Conservation (phyloP, 768 basidiomycete species). For the Tylopilus plumbeoviolaceoides region DNA sequence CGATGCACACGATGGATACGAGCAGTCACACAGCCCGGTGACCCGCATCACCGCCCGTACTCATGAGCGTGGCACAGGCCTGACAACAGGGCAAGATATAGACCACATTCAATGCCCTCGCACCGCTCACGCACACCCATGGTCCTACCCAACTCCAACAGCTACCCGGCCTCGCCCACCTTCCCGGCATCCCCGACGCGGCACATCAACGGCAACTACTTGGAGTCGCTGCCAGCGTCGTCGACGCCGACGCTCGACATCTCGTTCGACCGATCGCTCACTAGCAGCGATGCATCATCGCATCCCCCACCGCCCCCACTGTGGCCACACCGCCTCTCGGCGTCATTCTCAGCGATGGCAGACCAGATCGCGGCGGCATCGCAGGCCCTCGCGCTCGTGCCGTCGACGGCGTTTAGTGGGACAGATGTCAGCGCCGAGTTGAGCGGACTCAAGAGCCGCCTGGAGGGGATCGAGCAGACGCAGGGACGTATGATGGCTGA, state of each 20-base stretch:
- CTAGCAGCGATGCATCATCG: neutral
- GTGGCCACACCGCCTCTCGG: constrained; percentile 34
- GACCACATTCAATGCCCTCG: neutral
- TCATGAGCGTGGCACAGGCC: neutral
- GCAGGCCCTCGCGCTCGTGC: neutral
- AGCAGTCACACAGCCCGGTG: neutral
- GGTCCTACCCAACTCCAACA: neutral
- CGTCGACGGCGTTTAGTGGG: too few species aligned
- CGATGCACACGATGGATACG: neutral
- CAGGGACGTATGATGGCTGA: too few species aligned
- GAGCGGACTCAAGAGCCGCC: too few species aligned
- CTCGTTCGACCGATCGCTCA: constrained; percentile 7
- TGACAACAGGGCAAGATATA: neutral
- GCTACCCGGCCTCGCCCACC: neutral
- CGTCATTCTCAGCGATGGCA: constrained; percentile 38
- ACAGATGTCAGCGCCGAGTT: too few species aligned
- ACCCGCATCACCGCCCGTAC: neutral
- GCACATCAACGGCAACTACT: neutral
- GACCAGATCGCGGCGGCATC: constrained; percentile 40
- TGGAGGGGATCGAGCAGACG: too few species aligned
- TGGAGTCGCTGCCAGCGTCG: constrained; percentile 21
- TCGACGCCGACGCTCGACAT: constrained; percentile 19
- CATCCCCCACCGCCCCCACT: constrained; percentile 8
- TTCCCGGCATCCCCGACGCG: neutral
- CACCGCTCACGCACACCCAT: neutral